Base-by-base conservation (phyloP, 208 protist genomes). In the Trypanosoma theileri region DNA sequence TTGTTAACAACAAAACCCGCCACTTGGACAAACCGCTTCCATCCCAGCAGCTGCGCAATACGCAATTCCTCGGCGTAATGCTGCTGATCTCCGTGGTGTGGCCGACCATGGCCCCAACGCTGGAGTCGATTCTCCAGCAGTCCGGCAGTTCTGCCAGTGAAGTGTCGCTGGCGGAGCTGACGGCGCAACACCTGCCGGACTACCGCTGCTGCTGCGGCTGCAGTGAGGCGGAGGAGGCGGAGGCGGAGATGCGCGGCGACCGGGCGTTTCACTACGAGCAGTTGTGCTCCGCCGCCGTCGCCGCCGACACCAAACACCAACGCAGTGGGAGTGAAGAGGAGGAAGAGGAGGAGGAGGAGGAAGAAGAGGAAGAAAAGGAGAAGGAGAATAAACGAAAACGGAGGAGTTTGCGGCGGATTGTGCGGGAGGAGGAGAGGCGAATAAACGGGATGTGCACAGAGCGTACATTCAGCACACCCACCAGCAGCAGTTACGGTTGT, bases 41-140 rank as follows among this genome's bases (percentile, higher is more conserved):
- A 35, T 35, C 9, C 28, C 24, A 14, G 17, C 22, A 6, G 28
- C 21, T 56, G 0, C 22, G 55, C n/a, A 17, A 53, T 13, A 16
- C 65, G n/a, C 65, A 53, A 0, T 48, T 70, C 9, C 13, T 70
- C 14, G 65, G 65, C 1, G 21, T 70, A 22, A 19, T 70, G 22
- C 54, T 70, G 0, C 42, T 70, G 24, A 4, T 70, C 17, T 70
- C 65, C 13, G 56, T 62, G 8, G 40, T 42, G 12, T 50, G 4
- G 35, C 26, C 41, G 12, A 22, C 19, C 22, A 17, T 40, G 17
- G 3, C 40, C 11, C 55, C 65, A 0, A 35, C 54, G 11, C 56
- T 70, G 9, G 31, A 70, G 11, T 10, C 24, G 19, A 14, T 70
- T 13, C 26, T 4, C 6, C 28, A 7, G 10, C 41, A 22, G 10